Evolutionary conservation across 306 rosid genomes (phyloP), one percentile per base, ranked within the genome.

Genomic region (Crotalaria pallida): DNA sequence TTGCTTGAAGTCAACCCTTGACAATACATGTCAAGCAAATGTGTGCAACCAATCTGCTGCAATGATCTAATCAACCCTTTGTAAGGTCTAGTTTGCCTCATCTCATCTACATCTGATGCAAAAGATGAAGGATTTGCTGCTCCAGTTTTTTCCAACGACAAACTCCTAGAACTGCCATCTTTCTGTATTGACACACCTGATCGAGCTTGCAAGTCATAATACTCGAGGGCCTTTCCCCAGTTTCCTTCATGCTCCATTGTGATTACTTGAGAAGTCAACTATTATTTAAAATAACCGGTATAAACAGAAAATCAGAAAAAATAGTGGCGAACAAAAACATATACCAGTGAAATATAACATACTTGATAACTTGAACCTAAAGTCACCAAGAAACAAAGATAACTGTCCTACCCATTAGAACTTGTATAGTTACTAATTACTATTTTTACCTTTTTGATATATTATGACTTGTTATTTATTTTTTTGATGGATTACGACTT

Each of bases 181-280:
- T 59, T 79, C 19, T 29, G 84, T 55, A 73, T 51, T 19, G 77
- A 75, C 73, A 78, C 78, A 77, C 82, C 82, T 4, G 96, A 86
- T 43, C 90, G 87, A 60, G 84, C 91, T 86, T 86, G 98, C 85
- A 92, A 79, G 77, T 92, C 96, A 81, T 87, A 93, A 66, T 83
- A 88, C 83, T 93, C 97, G 38, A 93, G 96, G 77, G 98, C 98
- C 92, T 90, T 90, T 70, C 96, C 90, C 97, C 98, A 93, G 64
- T 88, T 88, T 83, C 97, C 98, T 83, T 93, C 97, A 16, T 90
- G 98, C 93, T 93, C 96, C 27, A 82, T 83, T 41, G 88, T 90
- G 72, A 82, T 88, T 67, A 84, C 86, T 93, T 93, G 98, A 49
- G 98, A 88, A 58, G 79, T 75, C 77, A 90, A 62, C 98, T 93